Evolutionary conservation across 2,329 filamentous ascomycete species (phyloP), one percentile per base, ranked within the genome.

Genomic region (Diaporthe amygdali): DNA sequence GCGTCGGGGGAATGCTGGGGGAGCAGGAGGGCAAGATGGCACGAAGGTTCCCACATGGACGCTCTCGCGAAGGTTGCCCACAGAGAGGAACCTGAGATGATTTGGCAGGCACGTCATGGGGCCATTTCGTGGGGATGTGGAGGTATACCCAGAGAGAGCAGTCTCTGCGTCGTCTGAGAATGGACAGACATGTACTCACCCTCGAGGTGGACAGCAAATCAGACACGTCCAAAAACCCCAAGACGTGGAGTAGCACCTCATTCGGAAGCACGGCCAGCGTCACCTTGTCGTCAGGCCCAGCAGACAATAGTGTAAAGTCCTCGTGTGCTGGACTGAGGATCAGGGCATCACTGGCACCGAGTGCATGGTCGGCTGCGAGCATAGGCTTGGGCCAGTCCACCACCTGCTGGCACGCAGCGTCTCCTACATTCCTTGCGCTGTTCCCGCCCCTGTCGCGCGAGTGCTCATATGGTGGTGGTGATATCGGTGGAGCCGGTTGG

Each of bases 161-260:
- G 30, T 30, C 20, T 27, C 34, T 20, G 2, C 41, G 20, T 15
- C 10, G 39, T 44, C 5, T 9, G 17, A 17, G 15, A n/a, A 7
- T 15, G 5, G 22, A 47, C 30, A 22, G 34, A 84, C 84, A 79
- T 20, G 27, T 12, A 69, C 79, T 73, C 84, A 90, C 88, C 81
- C 88, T 84, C 66, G 88, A 90, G 67, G 83, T 84, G 72, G 84
- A 82, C 66, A 90, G 80, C 71, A 90, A 78, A 78, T 91, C 89
- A 76, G 82, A 83, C 55, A 90, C 87, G 73, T 91, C 89, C 69
- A 91, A 80, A 74, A 86, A 88, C 67, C 84, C 82, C 73, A 90
- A 80, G 51, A 91, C 87, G 70, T 88, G 84, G 73, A 87, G 83
- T 67, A 90, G 78, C 34, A 90, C 78, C 79, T 91, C 89, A 78